phyloP scores from a whole-genome alignment of 202 grass and related monocot species.

The Elaeis oleifera region DNA sequence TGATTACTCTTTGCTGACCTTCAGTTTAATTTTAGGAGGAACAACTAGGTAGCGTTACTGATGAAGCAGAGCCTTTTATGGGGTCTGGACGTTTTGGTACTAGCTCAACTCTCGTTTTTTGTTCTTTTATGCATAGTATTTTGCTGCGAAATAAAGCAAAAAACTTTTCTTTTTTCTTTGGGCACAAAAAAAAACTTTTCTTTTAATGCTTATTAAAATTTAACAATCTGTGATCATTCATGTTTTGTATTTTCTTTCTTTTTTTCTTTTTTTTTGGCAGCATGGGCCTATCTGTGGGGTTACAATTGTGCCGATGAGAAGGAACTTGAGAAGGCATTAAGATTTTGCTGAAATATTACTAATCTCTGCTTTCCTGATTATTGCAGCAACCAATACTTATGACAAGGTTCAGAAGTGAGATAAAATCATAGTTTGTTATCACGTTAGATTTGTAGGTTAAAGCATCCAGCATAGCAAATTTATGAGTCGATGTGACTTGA shows the following conservation, averaged over 20 bases:
- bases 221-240: constrained; percentile 6
- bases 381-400: too few relatives aligned
- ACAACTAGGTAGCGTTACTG: constrained; percentile 48
- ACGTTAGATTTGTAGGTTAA: too few relatives aligned
- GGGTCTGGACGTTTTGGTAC: constrained; percentile 89
- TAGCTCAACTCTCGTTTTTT: constrained; percentile 3
- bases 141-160: too few relatives aligned
- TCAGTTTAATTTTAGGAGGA: constrained; percentile 49
- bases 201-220: background rate
- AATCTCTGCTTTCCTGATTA: too few relatives aligned
- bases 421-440: too few relatives aligned
- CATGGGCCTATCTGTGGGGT: constrained; percentile 65
- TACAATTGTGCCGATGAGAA: constrained; percentile 84
- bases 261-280: constrained; percentile 15
- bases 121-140: background rate
- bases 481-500: too few relatives aligned
- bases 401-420: too few relatives aligned
- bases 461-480: too few relatives aligned
- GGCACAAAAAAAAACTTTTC: too few relatives aligned
- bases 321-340: constrained; percentile 64
- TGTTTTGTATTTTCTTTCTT: constrained; percentile 23
- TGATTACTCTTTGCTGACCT: background rate
- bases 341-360: constrained; percentile 46
- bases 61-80: constrained; percentile 92
- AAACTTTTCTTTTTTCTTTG: too few relatives aligned